Conservation (phyloP, 1,139 yeast genomes). For the Debaryomyces coudertii region DNA sequence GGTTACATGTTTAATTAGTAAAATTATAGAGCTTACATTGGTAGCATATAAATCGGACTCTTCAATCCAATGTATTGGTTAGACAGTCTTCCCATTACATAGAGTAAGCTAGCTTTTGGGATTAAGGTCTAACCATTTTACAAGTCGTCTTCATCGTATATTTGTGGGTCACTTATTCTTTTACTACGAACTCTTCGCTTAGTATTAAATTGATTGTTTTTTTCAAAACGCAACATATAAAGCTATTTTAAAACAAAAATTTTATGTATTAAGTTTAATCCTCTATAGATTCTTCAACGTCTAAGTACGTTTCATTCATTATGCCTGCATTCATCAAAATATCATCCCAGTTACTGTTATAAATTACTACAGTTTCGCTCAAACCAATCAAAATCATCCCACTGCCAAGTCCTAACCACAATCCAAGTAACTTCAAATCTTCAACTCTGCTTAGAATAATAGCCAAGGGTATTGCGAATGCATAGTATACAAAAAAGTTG, state of each 20-base stretch:
- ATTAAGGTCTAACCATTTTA: too few species aligned
- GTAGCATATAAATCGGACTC: too few species aligned
- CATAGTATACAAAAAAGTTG: conserved; percentile 76
- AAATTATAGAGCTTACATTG: too few species aligned
- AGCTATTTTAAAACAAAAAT: not conserved
- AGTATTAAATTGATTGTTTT: too few species aligned
- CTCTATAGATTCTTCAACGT: conserved; percentile 19
- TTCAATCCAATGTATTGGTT: too few species aligned
- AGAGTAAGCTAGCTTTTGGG: too few species aligned
- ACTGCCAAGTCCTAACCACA: conserved; percentile 87
- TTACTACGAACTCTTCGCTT: too few species aligned
- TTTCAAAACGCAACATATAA: too few species aligned
- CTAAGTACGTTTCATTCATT: conserved; percentile 19
- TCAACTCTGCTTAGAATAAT: conserved; percentile 59
- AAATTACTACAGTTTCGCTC: conserved; percentile 51
- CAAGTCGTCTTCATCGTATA: too few species aligned
- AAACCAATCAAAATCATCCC: conserved; percentile 74
- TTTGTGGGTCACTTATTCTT: too few species aligned
- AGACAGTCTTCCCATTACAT: too few species aligned
- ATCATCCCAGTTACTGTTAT: conserved; percentile 47
- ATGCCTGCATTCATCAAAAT: conserved; percentile 35
- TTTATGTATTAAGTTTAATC: not conserved
- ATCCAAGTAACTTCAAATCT: conserved; percentile 61
- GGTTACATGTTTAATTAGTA: too few species aligned
- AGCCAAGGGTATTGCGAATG: conserved; percentile 64